A percentile compares a stretch with the other conserved stretches of the same genome.
phyloP scores from a whole-genome alignment of 1,284 basidiomycete genomes.

The Retiboletus flavoniger region DNA sequence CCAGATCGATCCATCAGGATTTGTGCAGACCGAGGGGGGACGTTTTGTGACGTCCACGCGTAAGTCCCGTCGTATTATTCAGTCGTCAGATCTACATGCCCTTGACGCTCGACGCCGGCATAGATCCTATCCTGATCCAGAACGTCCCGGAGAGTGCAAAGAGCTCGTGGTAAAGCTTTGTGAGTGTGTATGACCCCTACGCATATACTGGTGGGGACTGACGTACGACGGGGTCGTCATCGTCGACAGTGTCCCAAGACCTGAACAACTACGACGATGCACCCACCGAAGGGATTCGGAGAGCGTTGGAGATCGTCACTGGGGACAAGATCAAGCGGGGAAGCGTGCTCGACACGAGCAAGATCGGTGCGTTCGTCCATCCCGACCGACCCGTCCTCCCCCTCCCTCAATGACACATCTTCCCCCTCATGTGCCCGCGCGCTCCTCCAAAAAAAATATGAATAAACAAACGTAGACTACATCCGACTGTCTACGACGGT shows the following conservation, averaged over 20 bases:
- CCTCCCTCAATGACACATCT: background rate
- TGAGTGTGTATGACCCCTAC: slow-evolving; percentile 34
- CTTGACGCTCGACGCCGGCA: background rate
- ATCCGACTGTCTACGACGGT: slow-evolving; percentile 94
- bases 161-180: slow-evolving; percentile 82
- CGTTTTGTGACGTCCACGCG: slow-evolving; percentile 83
- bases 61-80: slow-evolving; percentile 32
- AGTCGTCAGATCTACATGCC: background rate
- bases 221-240: background rate
- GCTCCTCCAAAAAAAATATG: background rate
- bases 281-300: slow-evolving; percentile 90
- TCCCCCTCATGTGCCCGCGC: background rate
- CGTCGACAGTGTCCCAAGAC: slow-evolving; percentile 74
- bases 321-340: slow-evolving; percentile 67
- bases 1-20: slow-evolving; percentile 61
- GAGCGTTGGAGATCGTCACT: slow-evolving; percentile 82
- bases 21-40: slow-evolving; percentile 64
- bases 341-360: slow-evolving; percentile 68
- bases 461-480: slow-evolving; percentile 75
- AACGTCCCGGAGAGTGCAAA: slow-evolving; percentile 56
- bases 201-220: background rate
- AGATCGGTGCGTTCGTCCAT: slow-evolving; percentile 61
- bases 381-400: background rate
- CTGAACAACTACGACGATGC: slow-evolving; percentile 88
- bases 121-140: slow-evolving; percentile 73